Conservation (phyloP, 495 filamentous ascomycete species). For the Penicillium ochrochloron region DNA sequence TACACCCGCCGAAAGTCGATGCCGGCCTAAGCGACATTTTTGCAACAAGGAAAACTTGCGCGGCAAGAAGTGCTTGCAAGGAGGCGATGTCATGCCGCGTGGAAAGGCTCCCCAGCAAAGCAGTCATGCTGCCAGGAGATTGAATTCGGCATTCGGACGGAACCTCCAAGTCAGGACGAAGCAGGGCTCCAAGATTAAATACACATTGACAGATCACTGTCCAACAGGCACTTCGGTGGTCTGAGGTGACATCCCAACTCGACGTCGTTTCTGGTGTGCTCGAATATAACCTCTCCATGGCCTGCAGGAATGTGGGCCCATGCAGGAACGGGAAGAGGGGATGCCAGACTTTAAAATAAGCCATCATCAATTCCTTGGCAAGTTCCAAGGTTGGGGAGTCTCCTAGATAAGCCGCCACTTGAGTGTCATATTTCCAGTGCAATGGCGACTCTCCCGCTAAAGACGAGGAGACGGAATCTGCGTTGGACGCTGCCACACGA, state of each 20-base stretch:
- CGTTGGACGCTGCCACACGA: conserved; percentile 20
- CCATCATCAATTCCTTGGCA: conserved; percentile 45
- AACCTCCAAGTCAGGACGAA: conserved; percentile 34
- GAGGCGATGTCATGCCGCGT: conserved; percentile 43
- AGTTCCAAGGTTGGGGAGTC: conserved; percentile 34
- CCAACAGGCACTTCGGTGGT: conserved; percentile 41
- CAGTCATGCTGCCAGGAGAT: conserved; percentile 34
- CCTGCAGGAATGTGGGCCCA: conserved; percentile 53
- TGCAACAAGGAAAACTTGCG: conserved; percentile 45
- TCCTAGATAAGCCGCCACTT: conserved; percentile 34
- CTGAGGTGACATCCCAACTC: background rate
- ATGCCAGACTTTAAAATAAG: conserved; percentile 53
- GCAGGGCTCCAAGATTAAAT: conserved; percentile 42
- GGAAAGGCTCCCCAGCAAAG: conserved; percentile 35
- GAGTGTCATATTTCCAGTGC: conserved; percentile 43
- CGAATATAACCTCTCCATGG: conserved; percentile 51
- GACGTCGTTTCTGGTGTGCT: background rate
- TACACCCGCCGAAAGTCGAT: conserved; percentile 45
- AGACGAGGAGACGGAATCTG: conserved; percentile 15
- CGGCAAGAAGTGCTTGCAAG: conserved; percentile 43
- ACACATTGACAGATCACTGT: conserved; percentile 47
- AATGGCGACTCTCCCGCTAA: conserved; percentile 19
- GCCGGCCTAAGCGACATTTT: conserved; percentile 46
- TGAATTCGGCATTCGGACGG: conserved; percentile 35
- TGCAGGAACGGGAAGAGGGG: conserved; percentile 56